phyloP scores from a whole-genome alignment of 768 basidiomycete species.

The Podaxis sp. region DNA sequence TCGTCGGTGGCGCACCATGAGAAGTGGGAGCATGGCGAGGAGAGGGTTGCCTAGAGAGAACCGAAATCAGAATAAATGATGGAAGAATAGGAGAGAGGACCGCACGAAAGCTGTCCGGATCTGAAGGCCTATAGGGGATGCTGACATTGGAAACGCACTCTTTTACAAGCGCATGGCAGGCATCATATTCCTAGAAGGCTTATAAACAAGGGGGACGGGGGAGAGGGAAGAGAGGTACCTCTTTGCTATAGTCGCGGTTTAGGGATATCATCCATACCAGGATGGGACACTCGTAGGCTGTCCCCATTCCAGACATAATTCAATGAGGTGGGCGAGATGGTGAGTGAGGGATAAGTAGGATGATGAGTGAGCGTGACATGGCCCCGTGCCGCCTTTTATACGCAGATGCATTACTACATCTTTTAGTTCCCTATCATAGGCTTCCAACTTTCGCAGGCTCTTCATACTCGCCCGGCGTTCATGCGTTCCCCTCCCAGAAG shows the following conservation, averaged over 20 bases:
- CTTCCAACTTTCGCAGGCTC: conserved; percentile 78
- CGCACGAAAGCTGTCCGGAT: conserved; percentile 70
- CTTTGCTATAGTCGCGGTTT: conserved; percentile 69
- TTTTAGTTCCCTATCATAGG: conserved; percentile 75
- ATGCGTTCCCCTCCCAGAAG: conserved; percentile 85
- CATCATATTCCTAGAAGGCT: conserved; percentile 65
- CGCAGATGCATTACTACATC: too few relatives aligned
- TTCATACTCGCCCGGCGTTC: conserved; percentile 90
- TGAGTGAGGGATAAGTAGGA: too few relatives aligned
- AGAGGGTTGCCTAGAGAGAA: too few relatives aligned
- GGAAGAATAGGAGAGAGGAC: too few relatives aligned
- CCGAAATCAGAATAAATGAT: too few relatives aligned
- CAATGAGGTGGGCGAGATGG: too few relatives aligned
- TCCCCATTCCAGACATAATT: not conserved
- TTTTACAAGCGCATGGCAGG: conserved; percentile 58
- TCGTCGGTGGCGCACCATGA: conserved; percentile 84
- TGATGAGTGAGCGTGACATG: too few relatives aligned
- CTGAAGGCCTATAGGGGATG: conserved; percentile 52
- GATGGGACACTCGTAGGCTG: conserved; percentile 53
- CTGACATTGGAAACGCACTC: conserved; percentile 60
- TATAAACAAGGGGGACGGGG: conserved; percentile 13
- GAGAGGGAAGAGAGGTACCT: conserved; percentile 40
- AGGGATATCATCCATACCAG: conserved; percentile 80
- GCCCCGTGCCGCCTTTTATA: too few relatives aligned
- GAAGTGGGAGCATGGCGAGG: too few relatives aligned